Evolutionary conservation across 345 rosid species (phyloP), one percentile per base, ranked within the genome.

Genomic region (Citrus reticulata): DNA sequence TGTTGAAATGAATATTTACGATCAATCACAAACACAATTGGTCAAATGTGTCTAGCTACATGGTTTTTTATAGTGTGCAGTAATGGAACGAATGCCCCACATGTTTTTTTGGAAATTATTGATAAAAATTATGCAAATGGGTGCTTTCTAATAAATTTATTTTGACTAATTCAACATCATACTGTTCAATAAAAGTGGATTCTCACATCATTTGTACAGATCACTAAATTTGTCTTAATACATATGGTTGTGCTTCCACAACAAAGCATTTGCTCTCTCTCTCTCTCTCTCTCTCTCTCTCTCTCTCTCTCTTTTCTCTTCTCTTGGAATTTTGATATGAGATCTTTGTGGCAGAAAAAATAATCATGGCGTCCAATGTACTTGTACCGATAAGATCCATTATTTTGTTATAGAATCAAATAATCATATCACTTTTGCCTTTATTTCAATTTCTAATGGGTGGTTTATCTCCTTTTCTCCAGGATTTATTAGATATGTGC

Each of bases 121-220:
- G 58, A 62, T 22, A 27, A 42, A 19, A 61, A 59, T 20, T 4
- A 30, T 22, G 40, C 70, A 63, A 75, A 64, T 62, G 61, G 46
- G 25, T 11, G 11, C 29, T 75, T 42, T 63, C 14, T 19, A 20
- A 30, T 63, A 22, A 75, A 64, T 46, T 13, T 29, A 20, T 42
- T 75, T 63, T 63, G 70, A 75, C 61, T 46, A 10, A 7, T 20
- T 19, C 29, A 75, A 29, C 29, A 17, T 13, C 20, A 27, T 27
- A 1, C 24, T 42, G 40, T 74, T 42, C 4, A 75, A 42, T 46
- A 63, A 9, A 22, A 75, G 78, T 75, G 78, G 70, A 30, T 11
- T 46, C 62, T 63, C 61, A 29, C 78, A 75, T 75, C 78, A 75
- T 30, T 29, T 46, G 61, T 46, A 46, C 46, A 63, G 22, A 75